Conservation (phyloP, 306 rosid genomes). For the Lablab purpureus region DNA sequence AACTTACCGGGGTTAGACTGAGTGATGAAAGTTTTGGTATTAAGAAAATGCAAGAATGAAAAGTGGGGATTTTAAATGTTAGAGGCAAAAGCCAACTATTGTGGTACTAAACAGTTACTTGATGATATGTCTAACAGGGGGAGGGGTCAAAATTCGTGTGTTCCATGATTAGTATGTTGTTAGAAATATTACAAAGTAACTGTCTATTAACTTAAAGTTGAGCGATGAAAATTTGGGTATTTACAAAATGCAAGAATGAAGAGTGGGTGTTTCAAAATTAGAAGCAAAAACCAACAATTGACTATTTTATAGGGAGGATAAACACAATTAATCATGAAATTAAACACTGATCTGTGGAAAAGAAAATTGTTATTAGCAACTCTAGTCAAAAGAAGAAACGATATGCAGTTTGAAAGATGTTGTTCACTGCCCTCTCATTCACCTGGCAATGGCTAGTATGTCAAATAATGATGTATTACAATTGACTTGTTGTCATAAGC, state of each 20-base stretch:
- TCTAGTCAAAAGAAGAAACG: background rate
- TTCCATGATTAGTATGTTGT: background rate
- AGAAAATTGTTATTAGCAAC: conserved; percentile 1
- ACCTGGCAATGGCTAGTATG: background rate
- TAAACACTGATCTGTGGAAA: background rate
- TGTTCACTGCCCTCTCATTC: background rate
- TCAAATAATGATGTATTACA: background rate
- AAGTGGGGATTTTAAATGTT: background rate
- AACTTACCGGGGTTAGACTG: background rate
- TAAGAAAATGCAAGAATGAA: background rate
- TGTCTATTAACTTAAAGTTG: background rate
- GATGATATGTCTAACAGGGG: background rate
- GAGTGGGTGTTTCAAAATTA: background rate
- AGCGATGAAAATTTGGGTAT: background rate
- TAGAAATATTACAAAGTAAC: background rate
- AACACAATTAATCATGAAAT: background rate
- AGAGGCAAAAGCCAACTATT: no score
- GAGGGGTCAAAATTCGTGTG: background rate
- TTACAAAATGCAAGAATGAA: background rate
- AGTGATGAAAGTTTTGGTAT: background rate
- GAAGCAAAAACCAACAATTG: background rate
- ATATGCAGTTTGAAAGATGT: conserved; percentile 7
- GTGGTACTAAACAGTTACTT: background rate
- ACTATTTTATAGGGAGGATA: background rate
- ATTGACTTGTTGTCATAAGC: conserved; percentile 3